Evolutionary conservation across 805 yeast species (phyloP).

Genomic region (Yarrowia porcina): DNA sequence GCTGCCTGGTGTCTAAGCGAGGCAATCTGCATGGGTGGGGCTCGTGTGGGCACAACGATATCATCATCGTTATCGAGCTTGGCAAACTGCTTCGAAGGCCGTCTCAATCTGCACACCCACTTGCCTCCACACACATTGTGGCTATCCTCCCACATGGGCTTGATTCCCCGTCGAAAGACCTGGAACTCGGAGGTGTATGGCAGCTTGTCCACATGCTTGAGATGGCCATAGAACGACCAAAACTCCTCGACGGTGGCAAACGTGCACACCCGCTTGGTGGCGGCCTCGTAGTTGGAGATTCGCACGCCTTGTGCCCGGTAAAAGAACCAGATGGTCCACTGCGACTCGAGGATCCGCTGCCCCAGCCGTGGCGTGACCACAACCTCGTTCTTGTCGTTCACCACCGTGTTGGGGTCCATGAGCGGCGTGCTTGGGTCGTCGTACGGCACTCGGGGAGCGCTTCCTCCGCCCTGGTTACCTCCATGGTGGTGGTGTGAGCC

Average conservation of each 20-base stretch:
- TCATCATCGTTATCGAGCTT: constrained; percentile 8
- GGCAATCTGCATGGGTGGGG: constrained; percentile 24
- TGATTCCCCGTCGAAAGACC: constrained; percentile 56
- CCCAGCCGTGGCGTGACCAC: constrained; percentile 29
- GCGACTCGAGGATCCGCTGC: constrained; percentile 28
- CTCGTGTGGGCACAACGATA: constrained; percentile 13
- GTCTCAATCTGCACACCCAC: constrained; percentile 54
- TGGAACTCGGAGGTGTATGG: constrained; percentile 47
- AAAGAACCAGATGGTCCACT: constrained; percentile 37
- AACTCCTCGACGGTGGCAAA: constrained; percentile 90
- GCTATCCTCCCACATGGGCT: constrained; percentile 70
- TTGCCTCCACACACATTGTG: constrained; percentile 58
- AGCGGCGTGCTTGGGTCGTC: constrained; percentile 16
- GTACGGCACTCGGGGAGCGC: constrained; percentile 9
- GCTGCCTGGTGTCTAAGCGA: constrained; percentile 31
- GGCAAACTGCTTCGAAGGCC: constrained; percentile 33
- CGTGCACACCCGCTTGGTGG: constrained; percentile 71
- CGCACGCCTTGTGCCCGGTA: constrained; percentile 35
- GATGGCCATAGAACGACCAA: constrained; percentile 90
- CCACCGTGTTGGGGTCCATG: constrained; percentile 18
- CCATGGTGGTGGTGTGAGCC: constrained; percentile 8
- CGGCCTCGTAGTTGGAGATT: constrained; percentile 33
- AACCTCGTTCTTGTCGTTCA: constrained; percentile 17
- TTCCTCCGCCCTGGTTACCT: constrained; percentile 5
- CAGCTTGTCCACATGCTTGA: constrained; percentile 32